Conservation (phyloP, 1,139 yeast species). For the Suhomyces coccinellae region DNA sequence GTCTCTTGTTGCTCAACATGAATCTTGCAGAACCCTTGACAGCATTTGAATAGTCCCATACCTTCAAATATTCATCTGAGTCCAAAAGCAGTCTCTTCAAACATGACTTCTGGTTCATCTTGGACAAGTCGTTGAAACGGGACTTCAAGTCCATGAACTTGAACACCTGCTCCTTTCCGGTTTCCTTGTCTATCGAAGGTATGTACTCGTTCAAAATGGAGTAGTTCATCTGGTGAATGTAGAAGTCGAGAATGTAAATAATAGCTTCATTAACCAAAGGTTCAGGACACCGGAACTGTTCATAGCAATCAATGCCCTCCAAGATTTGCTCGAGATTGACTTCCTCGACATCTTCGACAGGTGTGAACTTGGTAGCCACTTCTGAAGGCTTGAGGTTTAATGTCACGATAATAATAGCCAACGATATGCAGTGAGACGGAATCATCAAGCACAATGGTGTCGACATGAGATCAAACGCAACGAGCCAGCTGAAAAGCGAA, state of each 20-base stretch:
- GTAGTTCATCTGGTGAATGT: slow-evolving; percentile 50
- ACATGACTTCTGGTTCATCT: slow-evolving; percentile 40
- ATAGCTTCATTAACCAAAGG: slow-evolving; percentile 59
- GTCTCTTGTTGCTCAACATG: slow-evolving; percentile 52
- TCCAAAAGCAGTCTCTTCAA: slow-evolving; percentile 39
- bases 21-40: slow-evolving; percentile 54
- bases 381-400: slow-evolving; percentile 44
- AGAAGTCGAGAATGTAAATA: slow-evolving; percentile 60
- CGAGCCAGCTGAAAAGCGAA: slow-evolving; percentile 68
- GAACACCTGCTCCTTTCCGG: slow-evolving; percentile 48
- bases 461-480: slow-evolving; percentile 71
- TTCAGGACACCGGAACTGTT: slow-evolving; percentile 50
- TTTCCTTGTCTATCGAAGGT: slow-evolving; percentile 30
- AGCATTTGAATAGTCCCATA: slow-evolving; percentile 49
- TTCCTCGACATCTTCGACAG: slow-evolving; percentile 40
- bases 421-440: slow-evolving; percentile 81
- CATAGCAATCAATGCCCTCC: slow-evolving; percentile 36
- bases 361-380: slow-evolving; percentile 22
- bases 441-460: slow-evolving; percentile 69
- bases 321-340: slow-evolving; percentile 24
- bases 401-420: slow-evolving; percentile 55
- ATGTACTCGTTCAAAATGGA: slow-evolving; percentile 26
- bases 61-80: slow-evolving; percentile 49
- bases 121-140: slow-evolving; percentile 43
- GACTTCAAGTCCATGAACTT: slow-evolving; percentile 50